Evolutionary conservation across 1,139 yeast species (phyloP), one percentile per base, ranked within the genome.

Genomic region (Pichiaceae sp.): DNA sequence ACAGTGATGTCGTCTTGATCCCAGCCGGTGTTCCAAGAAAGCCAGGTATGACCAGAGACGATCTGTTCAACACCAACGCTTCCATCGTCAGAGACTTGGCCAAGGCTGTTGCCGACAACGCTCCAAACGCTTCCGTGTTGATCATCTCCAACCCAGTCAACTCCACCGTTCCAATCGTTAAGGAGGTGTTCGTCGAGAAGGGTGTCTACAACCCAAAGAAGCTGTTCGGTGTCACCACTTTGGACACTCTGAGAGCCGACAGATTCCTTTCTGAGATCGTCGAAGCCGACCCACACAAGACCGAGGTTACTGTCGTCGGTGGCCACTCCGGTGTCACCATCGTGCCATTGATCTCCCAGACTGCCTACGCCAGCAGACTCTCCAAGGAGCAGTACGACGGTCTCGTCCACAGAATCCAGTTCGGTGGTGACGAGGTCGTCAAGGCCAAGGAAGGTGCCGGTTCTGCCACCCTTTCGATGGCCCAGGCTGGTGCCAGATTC

Each of bases 21-120:
- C 97, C 98, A 54, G 98, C 98, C 42, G 98, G 98, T 68, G 96
- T 91, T 41, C 98, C 98, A 66, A 84, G 98, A 73, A 91, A 91
- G 72, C 97, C 97, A 48, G 97, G 97, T 60, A 89, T 89, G 97
- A 87, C 97, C 55, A 77, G 94, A 73, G 98, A 91, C 62, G 98
- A 91, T 60, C 75, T 91, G 60, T 91, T 91, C 80, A 85, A 86
- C 72, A 89, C 94, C 66, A 91, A 91, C 60, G 98, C 98, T 36
- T 82, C 94, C 36, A 91, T 91, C 60, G 95, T 91, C 48, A 80
- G 93, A 62, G 95, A 82, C 59, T 74, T 91, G 60, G 94, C 96
- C 51, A 74, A 81, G 62, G 89, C 94, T 30, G 78, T 82, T 53
- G 96, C 95, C 48, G 85, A 81, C 55, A 64, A 72, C 60, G 74